Evolutionary conservation across 495 filamentous ascomycete genomes (phyloP).

Genomic region (Cercophora scortea): DNA sequence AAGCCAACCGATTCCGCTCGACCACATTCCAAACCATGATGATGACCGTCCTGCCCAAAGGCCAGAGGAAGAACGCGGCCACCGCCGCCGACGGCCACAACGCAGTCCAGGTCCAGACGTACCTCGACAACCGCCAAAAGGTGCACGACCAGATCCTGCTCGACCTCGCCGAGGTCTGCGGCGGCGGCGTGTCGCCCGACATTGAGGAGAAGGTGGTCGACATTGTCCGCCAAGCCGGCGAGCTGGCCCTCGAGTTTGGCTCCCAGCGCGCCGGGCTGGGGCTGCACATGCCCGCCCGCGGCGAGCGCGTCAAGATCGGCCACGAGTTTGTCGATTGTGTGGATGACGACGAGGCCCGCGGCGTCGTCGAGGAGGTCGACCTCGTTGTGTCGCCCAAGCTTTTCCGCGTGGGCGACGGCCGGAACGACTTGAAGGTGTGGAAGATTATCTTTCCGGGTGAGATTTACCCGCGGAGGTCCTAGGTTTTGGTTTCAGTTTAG

Average conservation of each 20-base stretch:
- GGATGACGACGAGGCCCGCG: constrained; percentile 9
- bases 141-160: constrained; percentile 4
- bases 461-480: constrained; percentile 13
- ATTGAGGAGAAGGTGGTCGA: constrained; percentile 8
- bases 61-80: neutral
- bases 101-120: neutral
- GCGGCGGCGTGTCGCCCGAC: constrained; percentile 1
- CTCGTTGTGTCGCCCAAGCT: constrained; percentile 14
- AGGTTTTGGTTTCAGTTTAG: neutral
- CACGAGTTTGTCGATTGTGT: constrained; percentile 16
- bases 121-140: neutral
- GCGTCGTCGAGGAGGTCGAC: constrained; percentile 10
- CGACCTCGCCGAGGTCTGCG: constrained; percentile 3
- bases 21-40: constrained; percentile 20
- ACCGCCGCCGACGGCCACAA: neutral
- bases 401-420: constrained; percentile 16
- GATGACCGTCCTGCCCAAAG: constrained; percentile 4
- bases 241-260: constrained; percentile 20
- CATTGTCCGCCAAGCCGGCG: constrained; percentile 9
- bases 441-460: constrained; percentile 15
- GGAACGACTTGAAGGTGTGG: constrained; percentile 8
- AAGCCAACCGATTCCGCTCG: constrained; percentile 23
- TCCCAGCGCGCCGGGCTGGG: constrained; percentile 11
- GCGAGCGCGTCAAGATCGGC: constrained; percentile 13
- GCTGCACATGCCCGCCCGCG: constrained; percentile 6